phyloP scores from a whole-genome alignment of 805 yeast species.

The Myxozyma sirexii region DNA sequence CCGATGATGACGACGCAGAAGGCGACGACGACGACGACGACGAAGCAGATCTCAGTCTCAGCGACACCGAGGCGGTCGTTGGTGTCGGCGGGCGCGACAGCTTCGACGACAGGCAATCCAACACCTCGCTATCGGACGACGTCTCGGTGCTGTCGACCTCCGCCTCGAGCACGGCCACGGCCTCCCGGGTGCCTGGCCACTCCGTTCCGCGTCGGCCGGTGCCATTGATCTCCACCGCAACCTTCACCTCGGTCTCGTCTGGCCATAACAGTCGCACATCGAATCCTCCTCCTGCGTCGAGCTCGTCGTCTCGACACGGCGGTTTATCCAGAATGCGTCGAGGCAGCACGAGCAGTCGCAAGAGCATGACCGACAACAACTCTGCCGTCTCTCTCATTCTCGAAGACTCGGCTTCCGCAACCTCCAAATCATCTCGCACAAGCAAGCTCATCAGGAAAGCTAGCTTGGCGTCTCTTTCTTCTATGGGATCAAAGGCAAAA shows the following conservation, averaged over 20 bases:
- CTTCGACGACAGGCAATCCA: neutral
- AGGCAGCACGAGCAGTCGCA: conserved; percentile 12
- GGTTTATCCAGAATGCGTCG: conserved; percentile 7
- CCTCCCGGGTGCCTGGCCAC: neutral
- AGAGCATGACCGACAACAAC: conserved; percentile 2
- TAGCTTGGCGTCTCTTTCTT: conserved; percentile 21
- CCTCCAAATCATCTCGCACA: conserved; percentile 3
- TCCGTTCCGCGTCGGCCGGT: conserved; percentile 14
- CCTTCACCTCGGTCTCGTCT: conserved; percentile 23
- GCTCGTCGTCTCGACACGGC: conserved; percentile 2
- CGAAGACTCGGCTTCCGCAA: conserved; percentile 5
- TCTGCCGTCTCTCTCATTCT: conserved; percentile 22
- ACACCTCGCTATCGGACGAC: neutral
- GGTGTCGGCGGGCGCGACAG: neutral
- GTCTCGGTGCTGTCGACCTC: conserved; percentile 9
- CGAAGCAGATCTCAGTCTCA: neutral
- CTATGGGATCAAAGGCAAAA: conserved; percentile 14
- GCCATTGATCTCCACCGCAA: conserved; percentile 25
- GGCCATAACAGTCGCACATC: conserved; percentile 1
- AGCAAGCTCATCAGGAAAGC: conserved; percentile 19
- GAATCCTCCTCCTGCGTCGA: neutral
- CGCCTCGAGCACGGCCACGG: conserved; percentile 3
- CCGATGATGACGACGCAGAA: conserved; percentile 3
- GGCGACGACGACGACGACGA: neutral
- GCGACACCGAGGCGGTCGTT: conserved; percentile 5